Evolutionary conservation across 768 basidiomycete genomes (phyloP).

Genomic region (Boletus bicolor): DNA sequence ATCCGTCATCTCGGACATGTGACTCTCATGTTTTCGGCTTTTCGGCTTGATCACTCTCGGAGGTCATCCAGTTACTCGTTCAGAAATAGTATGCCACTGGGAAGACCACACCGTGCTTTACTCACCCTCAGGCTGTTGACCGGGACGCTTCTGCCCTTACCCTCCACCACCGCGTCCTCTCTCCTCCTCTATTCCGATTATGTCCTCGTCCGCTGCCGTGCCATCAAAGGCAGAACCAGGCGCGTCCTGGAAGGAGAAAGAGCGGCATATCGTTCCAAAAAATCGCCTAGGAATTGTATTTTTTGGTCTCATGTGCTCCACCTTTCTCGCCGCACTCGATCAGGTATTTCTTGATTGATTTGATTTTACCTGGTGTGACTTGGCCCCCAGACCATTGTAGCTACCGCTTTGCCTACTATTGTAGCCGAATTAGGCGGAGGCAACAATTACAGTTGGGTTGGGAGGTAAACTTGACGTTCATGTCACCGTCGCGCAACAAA

Average conservation of each 20-base stretch:
- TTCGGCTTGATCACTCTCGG: not conserved
- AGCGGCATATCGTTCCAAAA: slow-evolving; percentile 42
- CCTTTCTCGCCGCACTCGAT: slow-evolving; percentile 48
- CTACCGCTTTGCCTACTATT: slow-evolving; percentile 51
- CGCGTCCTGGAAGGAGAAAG: slow-evolving; percentile 37
- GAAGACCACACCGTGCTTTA: slow-evolving; percentile 1
- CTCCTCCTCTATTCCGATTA: not conserved
- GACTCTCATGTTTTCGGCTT: slow-evolving; percentile 2
- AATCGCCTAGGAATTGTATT: slow-evolving; percentile 43
- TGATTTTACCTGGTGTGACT: not conserved
- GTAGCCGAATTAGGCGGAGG: slow-evolving; percentile 43
- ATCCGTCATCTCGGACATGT: not conserved
- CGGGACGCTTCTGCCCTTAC: not conserved
- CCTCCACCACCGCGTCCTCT: not conserved
- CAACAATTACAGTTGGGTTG: slow-evolving; percentile 49
- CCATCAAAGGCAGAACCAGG: slow-evolving; percentile 22
- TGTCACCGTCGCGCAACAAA: not conserved
- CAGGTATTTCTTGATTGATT: slow-evolving; percentile 29
- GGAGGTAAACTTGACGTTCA: slow-evolving; percentile 30
- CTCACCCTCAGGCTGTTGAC: not conserved
- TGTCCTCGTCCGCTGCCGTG: slow-evolving; percentile 4
- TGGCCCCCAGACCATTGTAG: slow-evolving; percentile 39
- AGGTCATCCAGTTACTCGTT: not conserved
- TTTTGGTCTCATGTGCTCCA: slow-evolving; percentile 41
- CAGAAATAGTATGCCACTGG: slow-evolving; percentile 14